Percentiles rank a stretch among this genome's conserved stretches.
These are phyloP conservation scores for Tuber indicum DNA, from an alignment of 495 filamentous ascomycete genomes.

Conservation along the genomic window DNA sequence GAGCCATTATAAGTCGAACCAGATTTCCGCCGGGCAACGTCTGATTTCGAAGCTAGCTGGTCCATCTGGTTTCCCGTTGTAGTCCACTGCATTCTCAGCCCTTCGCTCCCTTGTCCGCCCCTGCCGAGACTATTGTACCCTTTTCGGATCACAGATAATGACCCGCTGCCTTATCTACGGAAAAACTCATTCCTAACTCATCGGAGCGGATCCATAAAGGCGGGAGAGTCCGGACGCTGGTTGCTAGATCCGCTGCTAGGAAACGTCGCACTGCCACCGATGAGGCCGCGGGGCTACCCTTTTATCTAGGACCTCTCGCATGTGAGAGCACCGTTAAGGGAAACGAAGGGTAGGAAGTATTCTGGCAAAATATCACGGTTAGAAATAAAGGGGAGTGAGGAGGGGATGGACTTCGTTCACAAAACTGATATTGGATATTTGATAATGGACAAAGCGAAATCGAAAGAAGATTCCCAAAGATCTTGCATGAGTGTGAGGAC, in stretches of 20 bases:
- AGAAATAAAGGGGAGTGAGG: conserved; percentile 9
- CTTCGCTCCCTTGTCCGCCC: conserved; percentile 18
- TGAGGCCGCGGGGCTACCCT: conserved; percentile 28
- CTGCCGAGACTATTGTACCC: conserved; percentile 16
- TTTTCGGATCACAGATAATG: conserved; percentile 11
- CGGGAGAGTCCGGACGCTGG: background rate
- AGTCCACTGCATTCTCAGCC: conserved; percentile 14
- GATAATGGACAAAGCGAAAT: conserved; percentile 30
- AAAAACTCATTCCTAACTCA: conserved; percentile 20
- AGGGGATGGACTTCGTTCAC: conserved; percentile 18
- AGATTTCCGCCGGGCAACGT: conserved; percentile 12
- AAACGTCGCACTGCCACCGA: background rate
- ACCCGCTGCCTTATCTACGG: conserved; percentile 26
- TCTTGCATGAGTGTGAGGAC: conserved; percentile 38
- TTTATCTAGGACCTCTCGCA: conserved; percentile 25
- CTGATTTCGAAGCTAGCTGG: conserved; percentile 29
- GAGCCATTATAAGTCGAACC: conserved; percentile 21
- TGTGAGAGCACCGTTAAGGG: conserved; percentile 30
- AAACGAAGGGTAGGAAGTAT: conserved; percentile 25
- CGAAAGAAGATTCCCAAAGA: conserved; percentile 39
- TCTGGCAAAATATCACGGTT: conserved; percentile 13
- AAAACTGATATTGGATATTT: conserved; percentile 23
- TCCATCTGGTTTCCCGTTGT: conserved; percentile 17
- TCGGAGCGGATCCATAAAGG: conserved; percentile 29
- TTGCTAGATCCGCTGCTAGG: conserved; percentile 22